Percentiles rank a stretch among this genome's conserved stretches.
Evolutionary conservation across 306 rosid genomes (phyloP).

Genomic region (Ormosia semicastrata): DNA sequence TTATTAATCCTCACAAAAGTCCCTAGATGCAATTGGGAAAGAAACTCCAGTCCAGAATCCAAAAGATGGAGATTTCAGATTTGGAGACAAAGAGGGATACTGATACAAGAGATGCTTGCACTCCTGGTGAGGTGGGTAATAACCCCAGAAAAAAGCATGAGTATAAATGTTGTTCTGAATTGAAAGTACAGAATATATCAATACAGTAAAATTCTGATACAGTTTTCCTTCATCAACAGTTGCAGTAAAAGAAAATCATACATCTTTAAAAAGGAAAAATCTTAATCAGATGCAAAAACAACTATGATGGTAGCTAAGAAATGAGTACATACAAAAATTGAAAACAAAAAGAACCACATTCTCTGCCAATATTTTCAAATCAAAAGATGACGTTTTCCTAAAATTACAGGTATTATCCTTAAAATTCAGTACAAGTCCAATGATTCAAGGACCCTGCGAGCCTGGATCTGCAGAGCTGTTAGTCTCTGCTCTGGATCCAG

Average conservation of each 20-base stretch:
- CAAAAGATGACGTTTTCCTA: neutral
- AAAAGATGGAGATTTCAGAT: neutral
- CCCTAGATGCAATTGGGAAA: neutral
- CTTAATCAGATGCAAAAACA: neutral
- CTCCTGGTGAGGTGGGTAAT: neutral
- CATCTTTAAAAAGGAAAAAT: neutral
- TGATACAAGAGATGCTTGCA: neutral
- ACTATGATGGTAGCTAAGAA: neutral
- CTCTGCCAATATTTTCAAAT: neutral
- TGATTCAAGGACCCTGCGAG: constrained; percentile 91
- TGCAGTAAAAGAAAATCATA: neutral
- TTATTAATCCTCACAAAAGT: too few species aligned
- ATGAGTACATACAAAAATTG: neutral
- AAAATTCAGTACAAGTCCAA: constrained; percentile 63
- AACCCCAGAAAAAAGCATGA: neutral
- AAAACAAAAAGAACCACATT: neutral
- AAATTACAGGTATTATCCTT: neutral
- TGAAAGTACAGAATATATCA: neutral
- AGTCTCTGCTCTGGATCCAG: constrained; percentile 86
- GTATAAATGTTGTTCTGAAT: neutral
- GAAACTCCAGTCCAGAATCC: neutral
- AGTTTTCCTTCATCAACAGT: neutral
- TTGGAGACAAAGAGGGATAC: neutral
- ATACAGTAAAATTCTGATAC: neutral
- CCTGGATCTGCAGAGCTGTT: constrained; percentile 84